Percentiles rank a stretch among this genome's conserved stretches.
Evolutionary conservation across 2,329 filamentous ascomycete genomes (phyloP).

Genomic region (Zasmidium angulare): DNA sequence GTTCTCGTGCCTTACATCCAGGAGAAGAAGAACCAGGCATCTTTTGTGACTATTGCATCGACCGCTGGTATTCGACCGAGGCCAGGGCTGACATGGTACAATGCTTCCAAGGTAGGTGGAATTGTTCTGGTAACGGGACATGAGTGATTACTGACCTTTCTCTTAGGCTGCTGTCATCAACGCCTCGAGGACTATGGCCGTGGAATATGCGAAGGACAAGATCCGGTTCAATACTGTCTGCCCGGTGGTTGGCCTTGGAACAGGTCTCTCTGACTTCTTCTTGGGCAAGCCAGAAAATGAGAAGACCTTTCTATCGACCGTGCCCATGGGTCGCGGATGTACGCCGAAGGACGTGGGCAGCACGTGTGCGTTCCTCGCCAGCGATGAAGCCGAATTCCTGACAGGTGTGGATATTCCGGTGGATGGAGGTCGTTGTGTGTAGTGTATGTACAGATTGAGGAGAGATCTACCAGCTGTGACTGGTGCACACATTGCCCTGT

Average conservation of each 20-base stretch:
- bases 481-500: background rate
- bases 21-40: constrained; percentile 56
- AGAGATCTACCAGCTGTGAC: background rate
- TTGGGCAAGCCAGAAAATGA: constrained; percentile 63
- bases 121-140: background rate
- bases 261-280: constrained; percentile 42
- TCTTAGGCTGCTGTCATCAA: constrained; percentile 54
- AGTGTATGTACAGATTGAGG: constrained; percentile 20
- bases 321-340: constrained; percentile 57
- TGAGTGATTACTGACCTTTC: background rate
- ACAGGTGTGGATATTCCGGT: constrained; percentile 71
- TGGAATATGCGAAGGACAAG: constrained; percentile 70
- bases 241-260: constrained; percentile 34
- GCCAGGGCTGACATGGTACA: constrained; percentile 68
- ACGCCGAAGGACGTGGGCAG: constrained; percentile 69
- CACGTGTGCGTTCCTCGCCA: constrained; percentile 67
- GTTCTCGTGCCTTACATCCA: constrained; percentile 63
- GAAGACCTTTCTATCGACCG: constrained; percentile 53
- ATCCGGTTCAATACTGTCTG: constrained; percentile 74
- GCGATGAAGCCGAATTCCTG: constrained; percentile 70
- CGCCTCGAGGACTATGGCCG: constrained; percentile 66
- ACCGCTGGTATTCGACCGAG: constrained; percentile 63
- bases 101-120: constrained; percentile 56
- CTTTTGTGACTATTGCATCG: constrained; percentile 66
- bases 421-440: constrained; percentile 53